Base-by-base conservation (phyloP, 1,284 basidiomycete genomes). In the Tremellales sp. region DNA sequence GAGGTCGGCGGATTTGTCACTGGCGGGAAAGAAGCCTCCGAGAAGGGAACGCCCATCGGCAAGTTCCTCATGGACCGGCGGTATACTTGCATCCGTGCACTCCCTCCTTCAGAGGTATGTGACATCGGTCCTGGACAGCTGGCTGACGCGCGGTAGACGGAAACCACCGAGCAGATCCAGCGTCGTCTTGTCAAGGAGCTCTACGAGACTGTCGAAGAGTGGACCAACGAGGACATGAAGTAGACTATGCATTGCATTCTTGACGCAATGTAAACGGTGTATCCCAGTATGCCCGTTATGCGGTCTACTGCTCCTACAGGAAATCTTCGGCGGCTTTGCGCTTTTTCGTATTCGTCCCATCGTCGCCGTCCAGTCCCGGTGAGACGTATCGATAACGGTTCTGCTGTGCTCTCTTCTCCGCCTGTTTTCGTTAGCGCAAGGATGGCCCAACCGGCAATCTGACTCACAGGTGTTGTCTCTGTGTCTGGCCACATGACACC, bases 1-100 rank as follows among this genome's bases (percentile, higher is more conserved):
- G 93, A 96, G 69, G 86, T 90, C 0, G 91, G 91, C 2, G 82
- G 85, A 17, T 76, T 85, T 45, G 83, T 89, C 37, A 83, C 83
- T 8, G 88, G 71, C 4, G 83, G 83, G 17, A 82, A 84, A 50
- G 75, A 75, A 6, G 73, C 76, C 6, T 73, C 77, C 40, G 73
- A 76, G 58, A 71, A 78, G 70, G 53, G 77, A 41, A 81, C 87
- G 21, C 52, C 59, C 2, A 67, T 70, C 2, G 83, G 86, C 46
- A 82, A 83, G 22, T 78, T 92, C 33, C 77, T 94, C 31, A 84
- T 81, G 23, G 85, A 88, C 6, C 80, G 90, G 58, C 89, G 91
- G 67, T 89, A 92, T 67, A 77, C 90, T 45, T 86, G 90, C 26
- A 80, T 93, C 15, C 54, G 67, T 24, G 61, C 66, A 0, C 44